Percentiles rank a stretch among this genome's conserved stretches.
phyloP scores from a whole-genome alignment of 768 basidiomycete species.

The Amanita exitialis region DNA sequence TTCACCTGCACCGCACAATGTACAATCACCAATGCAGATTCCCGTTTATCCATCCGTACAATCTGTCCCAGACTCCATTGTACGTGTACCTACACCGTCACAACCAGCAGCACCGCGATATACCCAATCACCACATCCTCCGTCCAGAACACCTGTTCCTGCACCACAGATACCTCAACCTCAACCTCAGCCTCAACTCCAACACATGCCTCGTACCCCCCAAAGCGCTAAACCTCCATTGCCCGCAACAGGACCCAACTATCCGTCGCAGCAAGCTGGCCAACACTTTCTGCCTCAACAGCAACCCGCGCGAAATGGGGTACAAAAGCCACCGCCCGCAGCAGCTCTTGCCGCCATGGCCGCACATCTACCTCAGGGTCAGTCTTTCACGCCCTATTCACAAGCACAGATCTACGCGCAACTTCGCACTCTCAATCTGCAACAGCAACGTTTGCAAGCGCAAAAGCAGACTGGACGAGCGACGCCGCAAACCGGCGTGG shows the following conservation, averaged over 20 bases:
- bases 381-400: not conserved
- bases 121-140: constrained; percentile 11
- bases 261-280: constrained; percentile 6
- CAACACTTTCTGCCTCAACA: constrained; percentile 8
- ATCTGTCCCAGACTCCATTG: not conserved
- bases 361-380: not conserved
- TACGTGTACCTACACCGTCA: constrained; percentile 4
- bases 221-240: constrained; percentile 2
- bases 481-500: constrained; percentile 2
- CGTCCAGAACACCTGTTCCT: constrained; percentile 15
- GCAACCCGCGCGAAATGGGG: not conserved
- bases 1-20: constrained; percentile 12
- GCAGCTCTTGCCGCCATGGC: constrained; percentile 2
- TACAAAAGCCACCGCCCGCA: constrained; percentile 1
- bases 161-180: constrained; percentile 12
- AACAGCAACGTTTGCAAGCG: constrained; percentile 2
- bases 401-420: not conserved
- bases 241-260: constrained; percentile 4
- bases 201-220: constrained; percentile 2
- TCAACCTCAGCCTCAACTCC: constrained; percentile 6
- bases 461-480: constrained; percentile 3
- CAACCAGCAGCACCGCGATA: constrained; percentile 1
- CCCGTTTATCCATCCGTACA: not conserved
- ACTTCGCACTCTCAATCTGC: not conserved
- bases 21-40: constrained; percentile 10